Evolutionary conservation across 2,329 filamentous ascomycete genomes (phyloP).

Genomic region (Plenodomus tracheiphilus): DNA sequence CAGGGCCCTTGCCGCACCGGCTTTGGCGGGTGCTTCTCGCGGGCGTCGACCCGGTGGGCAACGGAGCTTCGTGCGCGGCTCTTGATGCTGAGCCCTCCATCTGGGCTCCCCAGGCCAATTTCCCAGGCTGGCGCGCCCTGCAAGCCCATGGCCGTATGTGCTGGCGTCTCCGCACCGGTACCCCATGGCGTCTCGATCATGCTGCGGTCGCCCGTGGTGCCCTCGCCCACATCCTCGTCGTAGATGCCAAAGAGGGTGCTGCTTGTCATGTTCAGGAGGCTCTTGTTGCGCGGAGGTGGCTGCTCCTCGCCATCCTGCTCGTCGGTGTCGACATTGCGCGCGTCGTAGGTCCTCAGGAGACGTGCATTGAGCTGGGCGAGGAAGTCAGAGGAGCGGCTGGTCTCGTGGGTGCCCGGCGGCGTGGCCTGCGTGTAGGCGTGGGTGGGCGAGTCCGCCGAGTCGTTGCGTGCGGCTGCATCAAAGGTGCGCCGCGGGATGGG

Average conservation of each 20-base stretch:
- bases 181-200: conserved; percentile 75
- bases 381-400: conserved; percentile 35
- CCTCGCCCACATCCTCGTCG: conserved; percentile 44
- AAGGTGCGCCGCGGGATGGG: conserved; percentile 46
- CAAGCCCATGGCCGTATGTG: conserved; percentile 23
- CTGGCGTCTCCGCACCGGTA: conserved; percentile 72
- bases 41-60: not conserved
- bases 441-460: conserved; percentile 31
- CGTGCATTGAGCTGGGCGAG: conserved; percentile 43
- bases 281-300: conserved; percentile 66
- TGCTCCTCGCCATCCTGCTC: conserved; percentile 23
- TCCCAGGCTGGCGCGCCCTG: conserved; percentile 21
- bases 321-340: conserved; percentile 25
- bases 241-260: conserved; percentile 94
- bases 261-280: conserved; percentile 81
- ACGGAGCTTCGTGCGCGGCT: conserved; percentile 14
- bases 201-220: conserved; percentile 44
- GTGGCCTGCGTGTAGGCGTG: conserved; percentile 25
- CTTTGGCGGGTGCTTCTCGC: not conserved
- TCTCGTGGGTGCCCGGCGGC: conserved; percentile 24
- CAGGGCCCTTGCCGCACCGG: conserved; percentile 17
- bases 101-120: conserved; percentile 29
- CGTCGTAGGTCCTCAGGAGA: conserved; percentile 35
- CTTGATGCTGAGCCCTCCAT: conserved; percentile 31
- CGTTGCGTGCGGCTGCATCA: conserved; percentile 14